These are phyloP conservation scores for Melampsora larici-populina DNA, from an alignment of 1,284 basidiomycete genomes.

Conservation along the genomic window DNA sequence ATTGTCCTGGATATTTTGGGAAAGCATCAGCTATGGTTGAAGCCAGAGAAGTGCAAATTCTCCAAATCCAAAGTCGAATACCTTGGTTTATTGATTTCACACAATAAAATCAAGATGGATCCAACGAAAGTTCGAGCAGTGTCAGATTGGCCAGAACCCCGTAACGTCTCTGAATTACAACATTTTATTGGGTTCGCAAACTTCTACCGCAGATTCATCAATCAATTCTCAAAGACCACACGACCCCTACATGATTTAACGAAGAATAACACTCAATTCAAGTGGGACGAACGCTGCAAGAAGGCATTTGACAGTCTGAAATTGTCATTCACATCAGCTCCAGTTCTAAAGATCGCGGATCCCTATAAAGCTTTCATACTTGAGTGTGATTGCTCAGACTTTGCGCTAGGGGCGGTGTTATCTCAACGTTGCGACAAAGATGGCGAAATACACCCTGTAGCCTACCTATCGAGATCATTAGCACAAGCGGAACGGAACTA, in stretches of 20 bases:
- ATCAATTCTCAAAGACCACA: too few species aligned
- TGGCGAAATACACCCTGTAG: constrained; percentile 36
- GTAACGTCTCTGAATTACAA: too few species aligned
- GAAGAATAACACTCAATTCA: not conserved
- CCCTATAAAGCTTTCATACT: too few species aligned
- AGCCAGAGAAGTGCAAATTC: too few species aligned
- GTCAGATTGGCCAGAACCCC: too few species aligned
- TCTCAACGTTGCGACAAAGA: constrained; percentile 26
- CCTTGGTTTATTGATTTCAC: too few species aligned
- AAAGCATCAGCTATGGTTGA: not conserved
- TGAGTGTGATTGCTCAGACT: too few species aligned
- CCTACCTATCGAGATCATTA: constrained; percentile 34
- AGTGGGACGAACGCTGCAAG: not conserved
- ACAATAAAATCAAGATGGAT: too few species aligned
- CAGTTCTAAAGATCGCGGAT: constrained; percentile 17
- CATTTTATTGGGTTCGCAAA: too few species aligned
- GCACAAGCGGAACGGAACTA: constrained; percentile 13
- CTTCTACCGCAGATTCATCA: too few species aligned
- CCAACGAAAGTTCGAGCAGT: too few species aligned
- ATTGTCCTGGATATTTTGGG: not conserved
- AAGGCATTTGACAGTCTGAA: not conserved
- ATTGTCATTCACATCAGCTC: not conserved
- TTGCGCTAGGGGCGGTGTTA: constrained; percentile 42
- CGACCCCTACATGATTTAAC: constrained; percentile 10
- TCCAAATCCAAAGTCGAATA: too few species aligned